Percentiles rank a stretch among this genome's conserved stretches.
Evolutionary conservation across 257 asterid genomes (phyloP).

Genomic region (Jacaranda copaia): DNA sequence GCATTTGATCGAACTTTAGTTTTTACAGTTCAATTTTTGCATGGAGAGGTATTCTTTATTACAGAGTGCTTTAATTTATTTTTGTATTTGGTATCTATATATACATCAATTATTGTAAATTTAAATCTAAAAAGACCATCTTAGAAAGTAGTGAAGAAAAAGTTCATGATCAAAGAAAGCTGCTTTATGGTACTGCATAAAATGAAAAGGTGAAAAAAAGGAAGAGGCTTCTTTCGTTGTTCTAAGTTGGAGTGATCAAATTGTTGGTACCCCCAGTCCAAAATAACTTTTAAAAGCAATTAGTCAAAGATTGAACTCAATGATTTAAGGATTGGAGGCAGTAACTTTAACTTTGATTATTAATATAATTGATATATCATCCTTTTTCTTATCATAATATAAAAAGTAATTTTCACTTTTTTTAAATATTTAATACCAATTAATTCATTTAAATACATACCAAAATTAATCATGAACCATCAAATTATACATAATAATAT

Average conservation of each 20-base stretch:
- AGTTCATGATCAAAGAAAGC: constrained; percentile 11
- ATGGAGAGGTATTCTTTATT: no score
- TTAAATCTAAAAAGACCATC: background rate
- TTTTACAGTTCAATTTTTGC: no score
- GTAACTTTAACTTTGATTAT: background rate
- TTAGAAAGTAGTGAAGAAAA: constrained; percentile 13
- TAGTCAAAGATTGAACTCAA: constrained; percentile 11
- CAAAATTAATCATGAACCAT: background rate
- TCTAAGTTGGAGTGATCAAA: background rate
- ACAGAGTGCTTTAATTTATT: background rate
- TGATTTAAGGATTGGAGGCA: background rate
- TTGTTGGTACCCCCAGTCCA: background rate
- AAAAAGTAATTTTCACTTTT: background rate
- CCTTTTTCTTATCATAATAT: background rate
- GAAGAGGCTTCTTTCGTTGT: background rate
- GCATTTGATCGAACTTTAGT: no score
- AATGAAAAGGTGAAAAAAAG: background rate
- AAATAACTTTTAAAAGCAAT: constrained; percentile 22
- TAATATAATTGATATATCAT: background rate
- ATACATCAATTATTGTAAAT: background rate
- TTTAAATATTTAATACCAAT: no score
- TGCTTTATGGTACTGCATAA: constrained; percentile 16
- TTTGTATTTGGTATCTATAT: background rate
- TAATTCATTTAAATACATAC: no score
- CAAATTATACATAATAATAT: background rate